Conservation (phyloP, 257 asterid species). For the Verbascum thapsus region DNA sequence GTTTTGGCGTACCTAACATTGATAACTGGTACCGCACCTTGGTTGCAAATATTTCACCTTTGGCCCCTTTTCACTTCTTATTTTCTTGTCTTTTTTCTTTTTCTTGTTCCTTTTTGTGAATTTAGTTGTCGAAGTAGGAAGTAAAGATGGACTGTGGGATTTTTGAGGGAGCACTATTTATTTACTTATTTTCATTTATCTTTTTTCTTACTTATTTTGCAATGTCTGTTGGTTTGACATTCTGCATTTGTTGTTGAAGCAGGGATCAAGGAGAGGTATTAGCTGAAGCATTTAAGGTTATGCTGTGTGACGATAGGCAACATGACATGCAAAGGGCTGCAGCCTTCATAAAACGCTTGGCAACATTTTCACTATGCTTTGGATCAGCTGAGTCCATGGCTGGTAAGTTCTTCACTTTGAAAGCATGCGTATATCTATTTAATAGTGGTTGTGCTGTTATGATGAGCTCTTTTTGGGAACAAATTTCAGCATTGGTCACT, state of each 20-base stretch:
- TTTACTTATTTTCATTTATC: background rate
- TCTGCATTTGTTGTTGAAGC: slow-evolving; percentile 29
- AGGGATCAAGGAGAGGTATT: slow-evolving; percentile 89
- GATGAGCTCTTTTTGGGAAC: background rate
- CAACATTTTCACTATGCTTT: slow-evolving; percentile 73
- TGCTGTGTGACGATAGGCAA: slow-evolving; percentile 92
- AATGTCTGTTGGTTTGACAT: slow-evolving; percentile 11
- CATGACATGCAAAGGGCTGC: slow-evolving; percentile 99
- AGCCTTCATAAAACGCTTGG: slow-evolving; percentile 87
- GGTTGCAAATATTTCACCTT: background rate
- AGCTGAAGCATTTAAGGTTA: slow-evolving; percentile 88
- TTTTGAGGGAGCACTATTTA: background rate
- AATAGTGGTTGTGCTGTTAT: background rate
- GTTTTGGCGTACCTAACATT: background rate
- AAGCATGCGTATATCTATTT: too few relatives aligned
- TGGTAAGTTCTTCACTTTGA: background rate
- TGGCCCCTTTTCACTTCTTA: background rate
- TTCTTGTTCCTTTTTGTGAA: background rate
- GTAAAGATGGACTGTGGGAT: background rate
- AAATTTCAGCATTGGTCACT: slow-evolving; percentile 75
- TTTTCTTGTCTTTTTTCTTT: too few relatives aligned
- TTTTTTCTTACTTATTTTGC: slow-evolving; percentile 7
- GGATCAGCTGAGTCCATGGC: slow-evolving; percentile 95
- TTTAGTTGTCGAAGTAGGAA: background rate
- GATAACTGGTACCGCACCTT: background rate